phyloP scores from a whole-genome alignment of 805 yeast genomes.

The Yarrowia sp. region DNA sequence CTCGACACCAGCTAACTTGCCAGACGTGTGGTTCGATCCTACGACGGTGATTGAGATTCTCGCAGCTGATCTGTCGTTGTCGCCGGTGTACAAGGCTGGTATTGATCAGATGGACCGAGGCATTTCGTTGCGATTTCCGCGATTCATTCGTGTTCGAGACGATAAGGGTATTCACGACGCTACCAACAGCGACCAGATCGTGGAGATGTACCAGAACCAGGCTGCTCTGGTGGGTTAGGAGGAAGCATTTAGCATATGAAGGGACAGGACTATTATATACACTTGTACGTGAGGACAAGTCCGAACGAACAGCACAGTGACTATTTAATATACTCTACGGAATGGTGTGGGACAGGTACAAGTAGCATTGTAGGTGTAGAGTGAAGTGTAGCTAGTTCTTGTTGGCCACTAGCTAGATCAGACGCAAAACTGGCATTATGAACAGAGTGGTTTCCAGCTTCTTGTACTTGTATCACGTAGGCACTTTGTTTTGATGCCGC shows the following conservation, averaged over 20 bases:
- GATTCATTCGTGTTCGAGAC: constrained; percentile 78
- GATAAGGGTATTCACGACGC: constrained; percentile 86
- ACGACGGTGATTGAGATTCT: constrained; percentile 77
- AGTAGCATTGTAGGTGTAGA: too few relatives aligned
- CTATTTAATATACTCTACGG: too few relatives aligned
- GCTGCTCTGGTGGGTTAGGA: constrained; percentile 38
- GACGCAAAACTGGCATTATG: too few relatives aligned
- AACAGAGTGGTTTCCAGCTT: too few relatives aligned
- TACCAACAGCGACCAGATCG: constrained; percentile 77
- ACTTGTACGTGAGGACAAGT: too few relatives aligned
- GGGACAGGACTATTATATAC: too few relatives aligned
- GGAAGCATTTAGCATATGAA: neutral
- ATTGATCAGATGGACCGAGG: constrained; percentile 72
- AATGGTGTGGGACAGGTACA: too few relatives aligned
- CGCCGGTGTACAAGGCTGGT: constrained; percentile 89
- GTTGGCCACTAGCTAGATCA: too few relatives aligned
- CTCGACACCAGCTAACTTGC: constrained; percentile 60
- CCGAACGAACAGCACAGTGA: too few relatives aligned
- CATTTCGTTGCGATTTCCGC: constrained; percentile 81
- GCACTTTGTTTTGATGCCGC: too few relatives aligned
- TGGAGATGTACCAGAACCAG: constrained; percentile 79
- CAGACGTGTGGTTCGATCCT: constrained; percentile 96
- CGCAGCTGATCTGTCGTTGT: constrained; percentile 84
- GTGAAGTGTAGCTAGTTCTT: too few relatives aligned
- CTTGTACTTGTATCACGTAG: too few relatives aligned